Percentiles rank a stretch among this genome's conserved stretches.
Evolutionary conservation across 768 basidiomycete species (phyloP).

Genomic region (Lactifluus hygrophoroides): DNA sequence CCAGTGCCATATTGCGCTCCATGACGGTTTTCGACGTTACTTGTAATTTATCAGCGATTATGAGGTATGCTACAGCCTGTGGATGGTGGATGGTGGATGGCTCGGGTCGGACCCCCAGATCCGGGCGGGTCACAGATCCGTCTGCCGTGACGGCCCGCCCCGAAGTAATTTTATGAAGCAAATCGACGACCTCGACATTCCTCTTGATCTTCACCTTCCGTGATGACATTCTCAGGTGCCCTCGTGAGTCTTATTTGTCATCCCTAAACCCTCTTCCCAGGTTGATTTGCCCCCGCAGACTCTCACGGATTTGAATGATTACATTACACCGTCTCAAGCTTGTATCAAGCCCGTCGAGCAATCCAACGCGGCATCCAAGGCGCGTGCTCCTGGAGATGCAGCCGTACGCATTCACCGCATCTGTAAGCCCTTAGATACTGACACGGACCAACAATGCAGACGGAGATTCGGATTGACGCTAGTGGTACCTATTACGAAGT

Average conservation of each 20-base stretch:
- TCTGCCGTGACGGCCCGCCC: not conserved
- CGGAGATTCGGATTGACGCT: conserved; percentile 85
- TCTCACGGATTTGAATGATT: conserved; percentile 92
- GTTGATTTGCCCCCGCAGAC: conserved; percentile 39
- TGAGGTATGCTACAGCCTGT: too few relatives aligned
- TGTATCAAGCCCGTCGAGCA: conserved; percentile 92
- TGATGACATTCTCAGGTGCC: conserved; percentile 17
- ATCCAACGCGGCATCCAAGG: conserved; percentile 31
- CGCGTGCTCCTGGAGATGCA: conserved; percentile 35
- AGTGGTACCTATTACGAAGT: conserved; percentile 87
- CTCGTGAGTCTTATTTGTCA: conserved; percentile 2
- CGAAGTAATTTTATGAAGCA: not conserved
- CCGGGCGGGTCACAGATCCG: not conserved
- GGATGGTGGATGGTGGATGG: too few relatives aligned
- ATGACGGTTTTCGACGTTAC: too few relatives aligned
- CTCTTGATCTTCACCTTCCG: not conserved
- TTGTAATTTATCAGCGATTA: too few relatives aligned
- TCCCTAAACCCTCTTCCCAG: not conserved
- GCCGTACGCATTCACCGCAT: conserved; percentile 29
- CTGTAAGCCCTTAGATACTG: conserved; percentile 1
- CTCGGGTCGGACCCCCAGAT: too few relatives aligned
- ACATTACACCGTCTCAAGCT: conserved; percentile 90
- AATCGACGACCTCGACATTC: not conserved
- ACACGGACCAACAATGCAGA: conserved; percentile 45
- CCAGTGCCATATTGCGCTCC: too few relatives aligned